Percentiles rank a stretch among this genome's conserved stretches.
These are phyloP conservation scores for Remersonia thermophila DNA, from an alignment of 2,329 filamentous ascomycete genomes.

Conservation along the genomic window DNA sequence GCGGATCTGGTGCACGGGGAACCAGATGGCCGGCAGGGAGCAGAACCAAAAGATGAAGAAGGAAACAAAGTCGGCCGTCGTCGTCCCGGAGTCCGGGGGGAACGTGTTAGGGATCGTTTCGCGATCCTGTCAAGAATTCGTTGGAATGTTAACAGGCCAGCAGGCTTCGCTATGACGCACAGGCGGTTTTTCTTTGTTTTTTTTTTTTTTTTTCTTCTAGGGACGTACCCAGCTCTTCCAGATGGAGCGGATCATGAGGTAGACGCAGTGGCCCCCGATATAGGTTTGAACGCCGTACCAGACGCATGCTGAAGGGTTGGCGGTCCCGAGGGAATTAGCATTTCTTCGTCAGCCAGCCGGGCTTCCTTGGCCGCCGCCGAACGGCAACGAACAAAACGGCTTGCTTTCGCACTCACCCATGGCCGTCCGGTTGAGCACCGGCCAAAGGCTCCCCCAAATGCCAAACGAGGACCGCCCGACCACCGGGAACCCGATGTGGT, in stretches of 20 bases:
- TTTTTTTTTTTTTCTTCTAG: no score
- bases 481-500: slow-evolving; percentile 84
- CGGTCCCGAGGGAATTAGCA: no score
- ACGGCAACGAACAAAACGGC: no score
- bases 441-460: slow-evolving; percentile 82
- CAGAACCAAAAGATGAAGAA: slow-evolving; percentile 82
- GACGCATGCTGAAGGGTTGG: slow-evolving; percentile 63
- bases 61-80: slow-evolving; percentile 61
- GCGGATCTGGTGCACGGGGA: slow-evolving; percentile 76
- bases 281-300: slow-evolving; percentile 65
- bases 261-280: slow-evolving; percentile 76
- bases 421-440: slow-evolving; percentile 75
- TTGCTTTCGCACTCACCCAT: slow-evolving; percentile 52
- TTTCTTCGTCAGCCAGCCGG: slow-evolving; percentile 6
- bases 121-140: slow-evolving; percentile 34
- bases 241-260: slow-evolving; percentile 78
- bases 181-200: no score
- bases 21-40: slow-evolving; percentile 76
- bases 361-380: no score
- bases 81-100: slow-evolving; percentile 51
- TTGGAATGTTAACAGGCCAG: no score
- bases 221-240: slow-evolving; percentile 61
- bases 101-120: slow-evolving; percentile 56
- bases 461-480: slow-evolving; percentile 68
- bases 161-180: no score